phyloP scores from a whole-genome alignment of 495 filamentous ascomycete species.

The Penicillium silybi region DNA sequence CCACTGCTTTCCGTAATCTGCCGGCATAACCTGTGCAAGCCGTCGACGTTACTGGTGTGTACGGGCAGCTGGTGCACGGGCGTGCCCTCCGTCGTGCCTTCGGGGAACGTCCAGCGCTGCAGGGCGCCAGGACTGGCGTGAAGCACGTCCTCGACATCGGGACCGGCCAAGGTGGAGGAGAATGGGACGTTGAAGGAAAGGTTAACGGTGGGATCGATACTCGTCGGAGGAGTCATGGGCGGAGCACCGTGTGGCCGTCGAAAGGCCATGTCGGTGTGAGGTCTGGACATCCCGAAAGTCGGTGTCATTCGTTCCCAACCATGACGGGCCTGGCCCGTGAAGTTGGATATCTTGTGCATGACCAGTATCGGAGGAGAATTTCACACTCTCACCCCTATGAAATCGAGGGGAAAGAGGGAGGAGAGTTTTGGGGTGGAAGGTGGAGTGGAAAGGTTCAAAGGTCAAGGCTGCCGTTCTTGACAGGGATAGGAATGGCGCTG shows the following conservation, averaged over 20 bases:
- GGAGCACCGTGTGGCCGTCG: constrained; percentile 67
- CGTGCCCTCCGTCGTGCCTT: constrained; percentile 74
- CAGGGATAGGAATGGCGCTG: constrained; percentile 43
- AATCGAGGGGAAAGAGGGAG: constrained; percentile 36
- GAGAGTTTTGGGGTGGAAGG: constrained; percentile 15
- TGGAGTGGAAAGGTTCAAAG: constrained; percentile 14
- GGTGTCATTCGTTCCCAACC: constrained; percentile 89
- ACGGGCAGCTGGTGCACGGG: constrained; percentile 84
- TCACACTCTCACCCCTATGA: constrained; percentile 41
- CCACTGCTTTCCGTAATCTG: constrained; percentile 68
- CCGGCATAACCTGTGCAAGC: constrained; percentile 70
- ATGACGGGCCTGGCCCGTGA: constrained; percentile 76
- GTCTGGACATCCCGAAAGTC: constrained; percentile 73
- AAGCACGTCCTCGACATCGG: constrained; percentile 85
- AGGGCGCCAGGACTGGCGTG: constrained; percentile 81
- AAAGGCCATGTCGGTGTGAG: constrained; percentile 71
- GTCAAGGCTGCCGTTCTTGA: constrained; percentile 28
- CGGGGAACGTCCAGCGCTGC: constrained; percentile 86
- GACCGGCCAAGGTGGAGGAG: constrained; percentile 82
- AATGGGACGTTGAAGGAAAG: constrained; percentile 95
- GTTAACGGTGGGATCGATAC: constrained; percentile 66
- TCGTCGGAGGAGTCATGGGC: constrained; percentile 59
- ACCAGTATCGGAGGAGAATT: constrained; percentile 22
- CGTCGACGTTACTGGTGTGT: constrained; percentile 77
- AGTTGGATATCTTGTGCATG: constrained; percentile 94